These are phyloP conservation scores for Quercus berberidifolia DNA, from an alignment of 306 rosid species.

Conservation along the genomic window DNA sequence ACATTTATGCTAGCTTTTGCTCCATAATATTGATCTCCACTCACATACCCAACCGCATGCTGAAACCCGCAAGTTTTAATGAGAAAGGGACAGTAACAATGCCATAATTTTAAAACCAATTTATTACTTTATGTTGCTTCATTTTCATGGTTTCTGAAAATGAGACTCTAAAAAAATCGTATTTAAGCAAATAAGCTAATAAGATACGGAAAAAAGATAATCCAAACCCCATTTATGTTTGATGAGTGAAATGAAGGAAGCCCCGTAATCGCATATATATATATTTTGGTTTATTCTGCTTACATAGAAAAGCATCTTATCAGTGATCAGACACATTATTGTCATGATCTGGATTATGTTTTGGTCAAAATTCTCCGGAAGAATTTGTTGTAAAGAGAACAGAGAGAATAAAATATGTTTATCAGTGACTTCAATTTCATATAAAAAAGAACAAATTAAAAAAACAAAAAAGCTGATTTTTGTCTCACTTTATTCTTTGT, in stretches of 20 bases:
- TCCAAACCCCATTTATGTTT: slow-evolving; percentile 20
- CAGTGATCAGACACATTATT: not conserved
- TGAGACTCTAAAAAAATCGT: too few relatives aligned
- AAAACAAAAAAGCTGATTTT: slow-evolving; percentile 3
- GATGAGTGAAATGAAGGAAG: slow-evolving; percentile 6
- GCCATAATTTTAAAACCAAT: not conserved
- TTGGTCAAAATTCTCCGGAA: not conserved
- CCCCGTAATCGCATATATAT: not conserved
- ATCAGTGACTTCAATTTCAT: slow-evolving; percentile 10
- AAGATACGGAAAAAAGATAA: not conserved
- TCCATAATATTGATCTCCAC: slow-evolving; percentile 81
- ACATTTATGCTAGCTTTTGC: slow-evolving; percentile 95
- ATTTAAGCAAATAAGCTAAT: too few relatives aligned
- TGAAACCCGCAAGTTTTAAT: slow-evolving; percentile 14
- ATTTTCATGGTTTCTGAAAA: not conserved
- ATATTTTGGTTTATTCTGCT: not conserved
- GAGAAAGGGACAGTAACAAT: not conserved
- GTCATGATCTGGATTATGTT: not conserved
- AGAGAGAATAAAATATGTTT: not conserved
- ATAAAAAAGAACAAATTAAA: slow-evolving; percentile 1
- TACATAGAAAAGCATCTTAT: not conserved
- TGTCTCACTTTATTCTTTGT: slow-evolving; percentile 9
- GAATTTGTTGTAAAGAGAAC: not conserved
- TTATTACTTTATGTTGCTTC: not conserved
- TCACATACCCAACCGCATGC: slow-evolving; percentile 99